These are phyloP conservation scores for Colletotrichum acutatum DNA, from an alignment of 2,329 filamentous ascomycete genomes.

Conservation along the genomic window DNA sequence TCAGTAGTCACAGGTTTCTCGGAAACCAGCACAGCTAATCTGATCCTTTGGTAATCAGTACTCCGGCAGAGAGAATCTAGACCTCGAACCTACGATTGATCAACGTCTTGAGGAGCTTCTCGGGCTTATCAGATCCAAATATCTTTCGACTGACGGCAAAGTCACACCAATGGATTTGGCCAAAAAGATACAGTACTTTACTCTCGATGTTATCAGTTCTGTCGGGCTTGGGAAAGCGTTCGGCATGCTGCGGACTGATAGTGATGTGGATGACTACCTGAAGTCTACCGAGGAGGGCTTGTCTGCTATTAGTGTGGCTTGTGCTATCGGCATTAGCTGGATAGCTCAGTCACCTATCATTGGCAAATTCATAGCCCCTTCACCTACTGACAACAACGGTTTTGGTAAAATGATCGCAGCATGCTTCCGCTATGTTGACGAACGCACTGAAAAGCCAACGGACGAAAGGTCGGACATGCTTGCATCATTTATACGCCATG, in stretches of 20 bases:
- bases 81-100: constrained; percentile 61
- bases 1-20: neutral
- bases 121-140: constrained; percentile 55
- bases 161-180: constrained; percentile 56
- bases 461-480: constrained; percentile 43
- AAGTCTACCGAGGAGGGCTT: constrained; percentile 48
- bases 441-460: constrained; percentile 39
- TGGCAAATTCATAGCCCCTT: constrained; percentile 42
- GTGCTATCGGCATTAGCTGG: constrained; percentile 44
- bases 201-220: constrained; percentile 63
- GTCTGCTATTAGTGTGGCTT: constrained; percentile 39
- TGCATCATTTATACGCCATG: constrained; percentile 43
- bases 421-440: constrained; percentile 42
- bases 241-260: constrained; percentile 57
- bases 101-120: constrained; percentile 56
- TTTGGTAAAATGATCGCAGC: constrained; percentile 48
- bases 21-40: neutral
- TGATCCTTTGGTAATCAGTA: constrained; percentile 50
- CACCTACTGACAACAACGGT: constrained; percentile 42
- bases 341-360: constrained; percentile 44
- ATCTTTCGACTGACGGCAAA: constrained; percentile 46
- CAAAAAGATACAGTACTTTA: constrained; percentile 59
- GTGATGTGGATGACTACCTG: constrained; percentile 55
- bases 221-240: constrained; percentile 62
- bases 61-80: constrained; percentile 64